phyloP scores from a whole-genome alignment of 2,329 filamentous ascomycete species.

The Diplodia seriata region DNA sequence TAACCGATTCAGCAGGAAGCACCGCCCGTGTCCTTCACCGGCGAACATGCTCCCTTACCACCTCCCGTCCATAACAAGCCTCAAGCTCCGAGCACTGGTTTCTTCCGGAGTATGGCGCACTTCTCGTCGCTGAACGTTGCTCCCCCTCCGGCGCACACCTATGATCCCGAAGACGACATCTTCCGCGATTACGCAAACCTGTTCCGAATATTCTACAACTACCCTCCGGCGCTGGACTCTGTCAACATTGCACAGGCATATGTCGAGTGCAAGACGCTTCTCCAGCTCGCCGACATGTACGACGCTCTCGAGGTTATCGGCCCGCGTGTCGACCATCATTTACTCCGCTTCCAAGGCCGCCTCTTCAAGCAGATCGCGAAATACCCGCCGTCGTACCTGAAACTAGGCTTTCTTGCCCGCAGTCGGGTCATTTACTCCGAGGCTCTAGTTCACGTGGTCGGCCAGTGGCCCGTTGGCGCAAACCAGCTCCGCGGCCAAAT shows the following conservation, averaged over 20 bases:
- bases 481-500: conserved; percentile 68
- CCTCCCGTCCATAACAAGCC: conserved; percentile 68
- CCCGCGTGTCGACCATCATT: conserved; percentile 88
- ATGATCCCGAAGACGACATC: conserved; percentile 72
- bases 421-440: conserved; percentile 78
- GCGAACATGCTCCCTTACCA: conserved; percentile 51
- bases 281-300: conserved; percentile 91
- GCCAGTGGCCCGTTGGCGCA: conserved; percentile 86
- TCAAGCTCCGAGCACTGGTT: conserved; percentile 68
- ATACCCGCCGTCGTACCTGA: conserved; percentile 90
- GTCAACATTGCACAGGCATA: conserved; percentile 93
- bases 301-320: conserved; percentile 88
- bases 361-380: conserved; percentile 97
- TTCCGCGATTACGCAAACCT: conserved; percentile 94
- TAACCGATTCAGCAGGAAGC: conserved; percentile 39
- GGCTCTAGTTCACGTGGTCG: conserved; percentile 90
- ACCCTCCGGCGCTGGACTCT: conserved; percentile 79
- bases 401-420: conserved; percentile 83
- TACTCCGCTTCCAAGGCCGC: conserved; percentile 87
- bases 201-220: conserved; percentile 95
- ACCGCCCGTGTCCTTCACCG: conserved; percentile 32
- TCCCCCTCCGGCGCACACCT: conserved; percentile 51
- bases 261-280: conserved; percentile 88
- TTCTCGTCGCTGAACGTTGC: conserved; percentile 64
- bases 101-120: conserved; percentile 89